Conservation (phyloP, 2,329 filamentous ascomycete species). For the Neurospora crassa region DNA sequence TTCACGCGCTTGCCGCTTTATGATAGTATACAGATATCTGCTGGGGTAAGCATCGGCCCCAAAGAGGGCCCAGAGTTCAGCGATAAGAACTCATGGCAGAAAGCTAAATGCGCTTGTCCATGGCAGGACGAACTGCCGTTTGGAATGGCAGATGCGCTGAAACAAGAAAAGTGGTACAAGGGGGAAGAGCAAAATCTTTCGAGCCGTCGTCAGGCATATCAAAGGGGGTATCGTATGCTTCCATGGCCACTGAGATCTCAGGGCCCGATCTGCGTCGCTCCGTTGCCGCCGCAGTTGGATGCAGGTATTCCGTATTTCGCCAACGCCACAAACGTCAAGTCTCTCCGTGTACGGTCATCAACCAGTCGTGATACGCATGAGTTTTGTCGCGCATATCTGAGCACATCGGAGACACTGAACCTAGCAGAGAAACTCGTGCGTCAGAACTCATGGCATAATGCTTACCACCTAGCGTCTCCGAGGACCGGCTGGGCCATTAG, state of each 20-base stretch:
- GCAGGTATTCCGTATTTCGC: slow-evolving; percentile 3
- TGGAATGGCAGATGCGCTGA: not conserved
- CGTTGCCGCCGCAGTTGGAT: not conserved
- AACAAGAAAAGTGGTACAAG: not conserved
- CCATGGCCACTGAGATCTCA: not conserved
- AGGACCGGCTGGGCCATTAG: not conserved
- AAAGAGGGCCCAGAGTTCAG: not conserved
- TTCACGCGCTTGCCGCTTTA: not conserved
- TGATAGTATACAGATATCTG: not conserved
- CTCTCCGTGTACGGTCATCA: not conserved
- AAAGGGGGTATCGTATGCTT: not conserved
- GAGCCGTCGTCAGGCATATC: not conserved
- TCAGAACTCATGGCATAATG: not conserved
- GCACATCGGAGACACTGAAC: not conserved
- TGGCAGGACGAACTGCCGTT: not conserved
- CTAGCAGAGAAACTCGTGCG: not conserved
- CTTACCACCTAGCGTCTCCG: not conserved
- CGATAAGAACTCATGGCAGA: not conserved
- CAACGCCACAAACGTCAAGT: slow-evolving; percentile 1
- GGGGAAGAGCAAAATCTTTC: not conserved
- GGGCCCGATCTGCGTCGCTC: not conserved
- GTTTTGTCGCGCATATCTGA: not conserved
- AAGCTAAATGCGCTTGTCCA: not conserved
- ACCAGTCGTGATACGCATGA: not conserved
- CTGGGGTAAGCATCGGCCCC: not conserved